These are phyloP conservation scores for Arabidopsis hybrid DNA, from an alignment of 441 rosid species.

Conservation along the genomic window DNA sequence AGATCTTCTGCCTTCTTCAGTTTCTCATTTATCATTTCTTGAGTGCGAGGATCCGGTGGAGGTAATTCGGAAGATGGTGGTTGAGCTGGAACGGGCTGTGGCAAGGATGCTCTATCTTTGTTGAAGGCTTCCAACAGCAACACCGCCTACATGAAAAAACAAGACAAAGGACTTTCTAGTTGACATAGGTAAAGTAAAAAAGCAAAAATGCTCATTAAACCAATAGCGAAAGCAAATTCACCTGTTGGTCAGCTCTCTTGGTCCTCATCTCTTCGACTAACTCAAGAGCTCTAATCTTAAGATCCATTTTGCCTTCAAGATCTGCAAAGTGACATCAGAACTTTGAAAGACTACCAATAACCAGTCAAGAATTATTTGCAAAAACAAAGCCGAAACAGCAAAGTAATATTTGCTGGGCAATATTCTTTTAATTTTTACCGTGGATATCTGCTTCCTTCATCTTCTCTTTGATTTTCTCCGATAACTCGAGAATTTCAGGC, in stretches of 20 bases:
- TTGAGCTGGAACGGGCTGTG: constrained; percentile 76
- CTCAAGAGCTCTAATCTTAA: constrained; percentile 83
- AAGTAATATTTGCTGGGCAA: not conserved
- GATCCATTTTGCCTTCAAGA: constrained; percentile 94
- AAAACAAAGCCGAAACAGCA: constrained; percentile 3
- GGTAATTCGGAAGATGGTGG: constrained; percentile 70
- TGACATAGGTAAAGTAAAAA: constrained; percentile 12
- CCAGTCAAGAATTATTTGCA: constrained; percentile 6
- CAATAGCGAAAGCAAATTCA: constrained; percentile 34
- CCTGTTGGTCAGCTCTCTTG: constrained; percentile 95
- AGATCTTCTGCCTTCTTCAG: constrained; percentile 95
- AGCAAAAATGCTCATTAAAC: not conserved
- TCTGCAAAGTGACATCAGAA: constrained; percentile 50
- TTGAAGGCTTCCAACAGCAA: constrained; percentile 52
- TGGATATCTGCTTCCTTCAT: constrained; percentile 82
- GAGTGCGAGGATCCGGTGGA: constrained; percentile 88
- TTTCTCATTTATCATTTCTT: constrained; percentile 97
- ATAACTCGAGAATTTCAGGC: constrained; percentile 72
- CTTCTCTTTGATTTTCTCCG: constrained; percentile 87
- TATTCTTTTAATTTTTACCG: constrained; percentile 52
- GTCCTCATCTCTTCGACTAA: constrained; percentile 87
- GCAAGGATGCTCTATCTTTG: constrained; percentile 82
- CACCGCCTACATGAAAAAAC: constrained; percentile 59
- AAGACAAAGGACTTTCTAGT: constrained; percentile 24
- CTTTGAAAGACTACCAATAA: constrained; percentile 11